These are phyloP conservation scores for Leptoxyphium fumago DNA, from an alignment of 2,329 filamentous ascomycete species.

Conservation along the genomic window DNA sequence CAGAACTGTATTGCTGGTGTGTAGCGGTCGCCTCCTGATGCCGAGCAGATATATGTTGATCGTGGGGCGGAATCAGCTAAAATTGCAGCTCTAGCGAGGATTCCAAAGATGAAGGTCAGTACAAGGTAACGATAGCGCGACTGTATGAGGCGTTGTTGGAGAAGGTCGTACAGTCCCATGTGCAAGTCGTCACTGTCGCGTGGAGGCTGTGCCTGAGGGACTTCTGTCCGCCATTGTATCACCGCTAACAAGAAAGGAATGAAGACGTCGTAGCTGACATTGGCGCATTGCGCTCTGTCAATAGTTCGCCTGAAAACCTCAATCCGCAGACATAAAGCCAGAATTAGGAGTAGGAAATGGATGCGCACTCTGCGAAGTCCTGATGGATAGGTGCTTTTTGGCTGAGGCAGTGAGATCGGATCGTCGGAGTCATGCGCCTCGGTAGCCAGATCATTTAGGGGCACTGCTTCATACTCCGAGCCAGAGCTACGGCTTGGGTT, in stretches of 20 bases:
- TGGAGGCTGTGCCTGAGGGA: constrained; percentile 5
- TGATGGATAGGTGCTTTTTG: constrained; percentile 10
- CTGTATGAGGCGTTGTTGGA: constrained; percentile 18
- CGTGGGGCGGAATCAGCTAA: constrained; percentile 8
- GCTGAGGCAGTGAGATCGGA: constrained; percentile 7
- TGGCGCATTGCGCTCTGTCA: constrained; percentile 28
- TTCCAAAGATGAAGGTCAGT: background rate
- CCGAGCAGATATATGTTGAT: constrained; percentile 37
- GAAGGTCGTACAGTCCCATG: constrained; percentile 17
- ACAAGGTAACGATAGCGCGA: constrained; percentile 25
- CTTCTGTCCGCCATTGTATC: constrained; percentile 13
- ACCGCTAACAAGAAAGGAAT: constrained; percentile 16
- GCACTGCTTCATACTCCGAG: constrained; percentile 13
- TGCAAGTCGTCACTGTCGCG: constrained; percentile 8
- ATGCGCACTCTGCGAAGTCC: constrained; percentile 15
- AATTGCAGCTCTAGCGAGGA: background rate
- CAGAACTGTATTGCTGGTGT: background rate
- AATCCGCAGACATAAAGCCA: constrained; percentile 17
- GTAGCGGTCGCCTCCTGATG: constrained; percentile 8
- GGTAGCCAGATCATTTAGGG: constrained; percentile 14
- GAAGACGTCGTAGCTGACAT: constrained; percentile 13
- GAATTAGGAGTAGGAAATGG: constrained; percentile 14
- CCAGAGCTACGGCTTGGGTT: background rate
- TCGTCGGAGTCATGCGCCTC: constrained; percentile 9
- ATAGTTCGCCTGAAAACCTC: constrained; percentile 28